Evolutionary conservation across 805 yeast species (phyloP).

Genomic region (Candida boleticola): DNA sequence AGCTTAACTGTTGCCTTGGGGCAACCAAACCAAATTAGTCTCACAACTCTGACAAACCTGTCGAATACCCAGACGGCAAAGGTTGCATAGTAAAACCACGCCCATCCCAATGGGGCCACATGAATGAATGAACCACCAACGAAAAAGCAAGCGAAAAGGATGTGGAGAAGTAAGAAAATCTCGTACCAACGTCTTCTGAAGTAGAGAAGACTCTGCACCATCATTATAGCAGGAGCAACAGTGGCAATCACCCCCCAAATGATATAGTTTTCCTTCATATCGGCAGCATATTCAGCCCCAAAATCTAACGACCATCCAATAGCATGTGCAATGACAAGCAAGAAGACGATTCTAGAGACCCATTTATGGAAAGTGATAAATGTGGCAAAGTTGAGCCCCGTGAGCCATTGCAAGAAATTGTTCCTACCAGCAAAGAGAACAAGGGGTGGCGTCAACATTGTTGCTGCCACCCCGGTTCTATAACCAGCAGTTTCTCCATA

Average conservation of each 20-base stretch:
- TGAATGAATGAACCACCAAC: constrained; percentile 50
- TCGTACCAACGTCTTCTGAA: constrained; percentile 50
- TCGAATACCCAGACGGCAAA: constrained; percentile 73
- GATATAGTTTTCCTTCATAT: constrained; percentile 18
- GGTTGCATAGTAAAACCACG: constrained; percentile 46
- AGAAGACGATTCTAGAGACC: constrained; percentile 22
- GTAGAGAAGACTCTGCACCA: constrained; percentile 45
- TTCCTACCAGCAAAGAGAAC: constrained; percentile 36
- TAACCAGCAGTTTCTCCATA: too few species aligned
- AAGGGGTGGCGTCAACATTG: constrained; percentile 29
- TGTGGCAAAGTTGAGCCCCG: constrained; percentile 35
- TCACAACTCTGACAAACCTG: constrained; percentile 52
- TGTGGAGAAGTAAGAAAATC: constrained; percentile 55
- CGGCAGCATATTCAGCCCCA: too few species aligned
- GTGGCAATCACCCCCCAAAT: constrained; percentile 29
- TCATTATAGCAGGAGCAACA: constrained; percentile 36
- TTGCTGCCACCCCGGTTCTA: constrained; percentile 33
- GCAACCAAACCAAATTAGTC: constrained; percentile 60
- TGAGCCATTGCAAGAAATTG: constrained; percentile 36
- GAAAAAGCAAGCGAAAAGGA: constrained; percentile 49
- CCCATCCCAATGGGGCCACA: constrained; percentile 38
- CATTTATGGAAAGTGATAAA: constrained; percentile 28
- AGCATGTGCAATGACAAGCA: constrained; percentile 27
- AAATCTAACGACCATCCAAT: too few species aligned
- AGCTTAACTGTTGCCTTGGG: constrained; percentile 47